Base-by-base conservation (phyloP, 2,329 filamentous ascomycete genomes). In the Capronia coronata region DNA sequence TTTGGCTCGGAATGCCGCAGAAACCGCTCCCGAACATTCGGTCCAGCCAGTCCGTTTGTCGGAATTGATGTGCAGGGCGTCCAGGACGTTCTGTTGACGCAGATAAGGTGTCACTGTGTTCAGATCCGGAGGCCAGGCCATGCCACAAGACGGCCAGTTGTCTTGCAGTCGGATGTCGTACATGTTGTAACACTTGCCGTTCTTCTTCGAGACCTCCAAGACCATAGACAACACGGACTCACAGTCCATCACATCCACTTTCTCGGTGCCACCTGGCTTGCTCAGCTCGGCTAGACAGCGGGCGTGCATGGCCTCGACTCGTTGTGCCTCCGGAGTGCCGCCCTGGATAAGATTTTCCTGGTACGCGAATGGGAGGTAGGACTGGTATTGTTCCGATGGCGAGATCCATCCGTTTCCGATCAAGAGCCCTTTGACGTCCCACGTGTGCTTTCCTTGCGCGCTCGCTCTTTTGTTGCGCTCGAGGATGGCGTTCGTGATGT, bases 321-420 rank as follows among this genome's bases (percentile, higher is more conserved):
- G 72, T 58, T 79, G 76, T 25, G 82, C 82, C 7, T 71, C 63
- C 3, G 83, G 75, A 2, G 80, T 84, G 21, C 78, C 84, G 60
- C 82, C 79, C 57, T 82, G 64, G 32, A 97, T 68, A 16, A 98
- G 67, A 8, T 81, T 83, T 62, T 82, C 81, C 52, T 90, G 78
- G 65, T 93, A 88, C 37, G 86, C 84, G 62, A 81, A 97, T 23
- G 83, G 78, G 8, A 96, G 73, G 64, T 96, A 96, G 0, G 91
- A 76, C 23, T 84, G 82, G 67, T 97, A 98, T 66, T 99, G 93
- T 42, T 96, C 87, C 6, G 74, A 73, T 1, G 91, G 90, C 1
- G 90, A 86, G 46, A 98, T 91, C 93, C 94, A 99, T 32, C 91
- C 93, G 65, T 98, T 99, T 47, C 94, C 94, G 54, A 99, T 97